Evolutionary conservation across 768 basidiomycete species (phyloP).

Genomic region (Boletus barrowsii): DNA sequence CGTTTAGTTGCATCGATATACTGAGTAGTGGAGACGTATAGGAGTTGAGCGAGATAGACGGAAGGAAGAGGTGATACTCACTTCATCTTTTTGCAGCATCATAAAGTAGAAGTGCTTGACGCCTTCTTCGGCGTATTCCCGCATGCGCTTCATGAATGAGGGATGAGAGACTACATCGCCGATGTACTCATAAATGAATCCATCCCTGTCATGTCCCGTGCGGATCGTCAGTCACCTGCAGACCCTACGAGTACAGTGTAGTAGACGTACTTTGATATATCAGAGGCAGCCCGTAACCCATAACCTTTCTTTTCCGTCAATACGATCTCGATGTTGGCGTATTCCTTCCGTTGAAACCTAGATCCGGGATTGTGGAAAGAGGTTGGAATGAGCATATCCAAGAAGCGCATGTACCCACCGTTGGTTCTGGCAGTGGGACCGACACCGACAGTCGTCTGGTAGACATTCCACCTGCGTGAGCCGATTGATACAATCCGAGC

Average conservation of each 20-base stretch:
- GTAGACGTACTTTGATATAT: conserved; percentile 57
- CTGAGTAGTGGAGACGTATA: conserved; percentile 36
- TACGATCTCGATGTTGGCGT: conserved; percentile 86
- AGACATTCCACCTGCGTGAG: conserved; percentile 97
- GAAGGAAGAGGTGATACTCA: conserved; percentile 33
- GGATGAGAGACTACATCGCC: conserved; percentile 90
- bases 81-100: conserved; percentile 99
- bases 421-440: conserved; percentile 84
- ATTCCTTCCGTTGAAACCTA: conserved; percentile 86
- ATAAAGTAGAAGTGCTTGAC: conserved; percentile 99
- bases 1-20: conserved; percentile 98
- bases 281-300: conserved; percentile 76
- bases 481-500: conserved; percentile 94
- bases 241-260: neutral
- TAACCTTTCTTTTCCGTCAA: conserved; percentile 94
- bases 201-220: conserved; percentile 53
- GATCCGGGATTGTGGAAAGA: conserved; percentile 1
- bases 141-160: conserved; percentile 91
- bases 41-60: neutral
- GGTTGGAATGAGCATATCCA: conserved; percentile 1
- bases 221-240: conserved; percentile 2
- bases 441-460: conserved; percentile 84
- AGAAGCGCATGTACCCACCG: conserved; percentile 49
- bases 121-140: conserved; percentile 88
- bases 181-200: conserved; percentile 96